These are phyloP conservation scores for Biscogniauxia mediterranea DNA, from an alignment of 2,329 filamentous ascomycete genomes.

Conservation along the genomic window DNA sequence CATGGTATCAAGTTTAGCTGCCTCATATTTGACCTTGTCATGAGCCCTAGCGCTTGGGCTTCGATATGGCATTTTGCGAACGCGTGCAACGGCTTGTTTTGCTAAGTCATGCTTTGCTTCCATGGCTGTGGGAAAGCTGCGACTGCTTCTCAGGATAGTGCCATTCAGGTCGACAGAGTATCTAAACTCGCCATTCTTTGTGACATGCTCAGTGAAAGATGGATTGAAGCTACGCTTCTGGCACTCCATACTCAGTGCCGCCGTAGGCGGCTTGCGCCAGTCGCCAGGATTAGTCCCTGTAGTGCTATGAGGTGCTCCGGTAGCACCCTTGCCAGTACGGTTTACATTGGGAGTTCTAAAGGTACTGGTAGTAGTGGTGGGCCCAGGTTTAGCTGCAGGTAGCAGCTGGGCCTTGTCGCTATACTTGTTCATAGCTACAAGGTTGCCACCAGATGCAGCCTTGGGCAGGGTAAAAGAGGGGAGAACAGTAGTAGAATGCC, in stretches of 20 bases:
- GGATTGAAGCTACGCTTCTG: conserved; percentile 31
- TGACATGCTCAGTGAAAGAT: conserved; percentile 19
- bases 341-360: background rate
- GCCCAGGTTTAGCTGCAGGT: background rate
- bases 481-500: background rate
- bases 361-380: background rate
- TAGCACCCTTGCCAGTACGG: background rate
- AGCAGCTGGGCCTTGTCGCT: background rate
- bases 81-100: conserved; percentile 7
- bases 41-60: background rate
- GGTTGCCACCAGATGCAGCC: background rate
- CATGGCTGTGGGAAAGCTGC: conserved; percentile 5
- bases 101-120: conserved; percentile 25
- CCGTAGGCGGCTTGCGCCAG: conserved; percentile 9
- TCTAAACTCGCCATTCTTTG: conserved; percentile 8
- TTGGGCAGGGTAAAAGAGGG: background rate
- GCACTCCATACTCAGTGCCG: conserved; percentile 20
- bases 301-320: background rate
- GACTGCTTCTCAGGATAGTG: conserved; percentile 10
- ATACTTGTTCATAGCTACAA: background rate
- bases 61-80: conserved; percentile 7
- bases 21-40: background rate
- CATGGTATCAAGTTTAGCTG: background rate
- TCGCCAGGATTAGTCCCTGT: background rate
- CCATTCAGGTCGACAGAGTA: conserved; percentile 24